Evolutionary conservation across 1,139 yeast genomes (phyloP).

Genomic region (Arxiozyma bovina): DNA sequence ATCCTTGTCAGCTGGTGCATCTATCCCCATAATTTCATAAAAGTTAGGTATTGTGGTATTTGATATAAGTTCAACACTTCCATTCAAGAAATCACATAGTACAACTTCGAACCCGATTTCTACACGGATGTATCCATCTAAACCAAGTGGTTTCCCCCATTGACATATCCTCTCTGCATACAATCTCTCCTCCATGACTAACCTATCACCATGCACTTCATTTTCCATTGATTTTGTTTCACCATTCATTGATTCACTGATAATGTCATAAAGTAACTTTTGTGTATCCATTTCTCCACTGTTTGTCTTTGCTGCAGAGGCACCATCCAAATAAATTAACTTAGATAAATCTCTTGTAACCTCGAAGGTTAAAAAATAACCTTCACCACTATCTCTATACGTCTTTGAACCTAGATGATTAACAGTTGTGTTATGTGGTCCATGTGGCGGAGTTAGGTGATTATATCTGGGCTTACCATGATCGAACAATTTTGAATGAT

Average conservation of each 20-base stretch:
- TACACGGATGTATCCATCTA: conserved; percentile 45
- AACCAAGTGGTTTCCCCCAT: conserved; percentile 43
- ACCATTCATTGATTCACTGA: conserved; percentile 19
- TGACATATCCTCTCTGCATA: conserved; percentile 42
- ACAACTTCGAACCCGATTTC: conserved; percentile 51
- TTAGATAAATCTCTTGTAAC: conserved; percentile 39
- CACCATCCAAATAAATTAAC: conserved; percentile 46
- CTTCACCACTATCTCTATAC: conserved; percentile 4
- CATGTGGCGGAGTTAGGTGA: conserved; percentile 5
- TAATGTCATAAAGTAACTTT: conserved; percentile 32
- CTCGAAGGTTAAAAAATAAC: conserved; percentile 36
- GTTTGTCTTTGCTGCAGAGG: conserved; percentile 45
- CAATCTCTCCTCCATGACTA: conserved; percentile 32
- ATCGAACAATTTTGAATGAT: conserved; percentile 6
- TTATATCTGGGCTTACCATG: conserved; percentile 1
- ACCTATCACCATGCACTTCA: conserved; percentile 10
- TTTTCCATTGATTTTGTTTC: conserved; percentile 21
- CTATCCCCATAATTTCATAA: conserved; percentile 35
- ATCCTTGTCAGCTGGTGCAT: conserved; percentile 25
- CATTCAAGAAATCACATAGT: conserved; percentile 42
- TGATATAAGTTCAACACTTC: conserved; percentile 37
- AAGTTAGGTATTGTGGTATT: conserved; percentile 35
- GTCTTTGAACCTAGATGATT: background rate
- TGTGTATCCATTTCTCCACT: conserved; percentile 58
- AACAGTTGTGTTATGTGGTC: conserved; percentile 3